Evolutionary conservation across 2,329 filamentous ascomycete genomes (phyloP).

Genomic region (Colletotrichum kahawae): DNA sequence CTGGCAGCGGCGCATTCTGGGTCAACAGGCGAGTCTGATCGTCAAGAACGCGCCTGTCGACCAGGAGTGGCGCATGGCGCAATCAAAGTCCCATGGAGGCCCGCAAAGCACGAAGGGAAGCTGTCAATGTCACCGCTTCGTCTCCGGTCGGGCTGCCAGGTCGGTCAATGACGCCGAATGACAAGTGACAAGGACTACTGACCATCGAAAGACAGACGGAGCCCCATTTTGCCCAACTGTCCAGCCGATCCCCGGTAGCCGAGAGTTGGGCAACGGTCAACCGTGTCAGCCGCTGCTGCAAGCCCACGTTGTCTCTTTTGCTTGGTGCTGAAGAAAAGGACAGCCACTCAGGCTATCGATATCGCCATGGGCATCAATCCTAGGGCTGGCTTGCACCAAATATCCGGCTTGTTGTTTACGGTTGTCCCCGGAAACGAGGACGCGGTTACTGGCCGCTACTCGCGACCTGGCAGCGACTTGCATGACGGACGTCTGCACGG

Average conservation of each 20-base stretch:
- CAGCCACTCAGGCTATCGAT: not conserved
- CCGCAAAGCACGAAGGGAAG: not conserved
- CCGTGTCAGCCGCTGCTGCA: not conserved
- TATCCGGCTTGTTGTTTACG: not conserved
- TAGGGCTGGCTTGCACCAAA: not conserved
- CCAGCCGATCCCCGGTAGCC: not conserved
- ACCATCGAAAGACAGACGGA: not conserved
- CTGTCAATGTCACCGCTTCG: not conserved
- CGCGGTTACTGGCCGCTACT: not conserved
- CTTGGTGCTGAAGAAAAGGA: not conserved
- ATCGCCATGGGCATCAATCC: not conserved
- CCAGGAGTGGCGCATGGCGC: not conserved
- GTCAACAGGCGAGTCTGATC: not conserved
- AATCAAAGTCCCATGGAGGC: not conserved
- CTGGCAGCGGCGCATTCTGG: not conserved
- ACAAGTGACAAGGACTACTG: not conserved
- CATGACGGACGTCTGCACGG: slow-evolving; percentile 10
- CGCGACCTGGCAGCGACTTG: not conserved
- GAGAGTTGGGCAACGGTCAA: not conserved
- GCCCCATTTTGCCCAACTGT: not conserved
- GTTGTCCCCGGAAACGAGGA: not conserved
- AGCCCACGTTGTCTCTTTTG: not conserved
- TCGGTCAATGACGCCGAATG: not conserved
- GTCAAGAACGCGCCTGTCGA: not conserved
- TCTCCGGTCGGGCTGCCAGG: slow-evolving; percentile 1